Percentiles rank a stretch among this genome's conserved stretches.
These are phyloP conservation scores for Barnettozyma botsteinii DNA, from an alignment of 805 yeast species.

Conservation along the genomic window DNA sequence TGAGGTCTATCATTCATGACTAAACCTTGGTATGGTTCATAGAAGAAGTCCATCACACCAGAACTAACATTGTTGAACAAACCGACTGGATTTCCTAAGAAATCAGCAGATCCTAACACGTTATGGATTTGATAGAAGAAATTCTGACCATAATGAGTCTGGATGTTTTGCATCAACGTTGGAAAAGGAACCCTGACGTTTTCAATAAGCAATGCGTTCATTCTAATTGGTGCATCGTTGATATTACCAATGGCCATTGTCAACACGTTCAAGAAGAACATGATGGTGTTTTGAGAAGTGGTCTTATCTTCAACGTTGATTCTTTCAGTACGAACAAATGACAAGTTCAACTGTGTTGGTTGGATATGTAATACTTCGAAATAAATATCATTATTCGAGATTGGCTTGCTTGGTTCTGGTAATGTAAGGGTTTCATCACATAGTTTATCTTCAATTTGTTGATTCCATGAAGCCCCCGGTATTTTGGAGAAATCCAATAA, in stretches of 20 bases:
- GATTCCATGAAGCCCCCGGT: slow-evolving; percentile 79
- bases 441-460: slow-evolving; percentile 37
- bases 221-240: slow-evolving; percentile 90
- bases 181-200: slow-evolving; percentile 85
- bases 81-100: slow-evolving; percentile 96
- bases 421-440: slow-evolving; percentile 59
- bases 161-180: slow-evolving; percentile 59
- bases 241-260: slow-evolving; percentile 97
- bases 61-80: slow-evolving; percentile 87
- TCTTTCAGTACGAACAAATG: slow-evolving; percentile 86
- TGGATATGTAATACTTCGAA: slow-evolving; percentile 91
- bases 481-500: slow-evolving; percentile 71
- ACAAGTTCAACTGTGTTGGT: slow-evolving; percentile 81
- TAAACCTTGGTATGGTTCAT: slow-evolving; percentile 96
- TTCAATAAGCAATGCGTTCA: slow-evolving; percentile 83
- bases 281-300: slow-evolving; percentile 56
- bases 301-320: slow-evolving; percentile 60
- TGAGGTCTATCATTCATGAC: slow-evolving; percentile 93
- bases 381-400: slow-evolving; percentile 68
- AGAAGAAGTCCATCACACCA: slow-evolving; percentile 93
- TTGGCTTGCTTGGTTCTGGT: slow-evolving; percentile 60
- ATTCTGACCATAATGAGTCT: slow-evolving; percentile 87
- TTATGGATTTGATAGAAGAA: slow-evolving; percentile 88
- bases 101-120: slow-evolving; percentile 92
- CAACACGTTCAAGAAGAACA: slow-evolving; percentile 75